A percentile compares a stretch with the other conserved stretches of the same genome.
phyloP scores from a whole-genome alignment of 495 filamentous ascomycete genomes.

The Lasiosphaeris hirsuta region DNA sequence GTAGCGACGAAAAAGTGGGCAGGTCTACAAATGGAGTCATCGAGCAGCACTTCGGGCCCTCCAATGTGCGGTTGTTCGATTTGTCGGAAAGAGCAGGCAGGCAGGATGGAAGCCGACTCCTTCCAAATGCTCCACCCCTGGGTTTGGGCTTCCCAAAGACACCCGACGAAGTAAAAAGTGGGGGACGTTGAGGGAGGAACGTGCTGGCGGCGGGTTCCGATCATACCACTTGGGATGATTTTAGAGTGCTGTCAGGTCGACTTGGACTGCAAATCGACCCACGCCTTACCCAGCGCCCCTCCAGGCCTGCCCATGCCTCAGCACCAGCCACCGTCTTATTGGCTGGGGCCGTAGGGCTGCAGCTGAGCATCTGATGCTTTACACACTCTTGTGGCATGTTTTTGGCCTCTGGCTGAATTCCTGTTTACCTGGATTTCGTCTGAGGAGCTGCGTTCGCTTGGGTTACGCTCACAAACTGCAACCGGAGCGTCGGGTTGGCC shows the following conservation, averaged over 20 bases:
- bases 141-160: background rate
- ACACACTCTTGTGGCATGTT: constrained; percentile 14
- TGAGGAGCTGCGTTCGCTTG: background rate
- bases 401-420: background rate
- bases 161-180: background rate
- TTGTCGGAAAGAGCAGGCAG: background rate
- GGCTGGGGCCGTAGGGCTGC: constrained; percentile 2
- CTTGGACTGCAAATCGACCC: constrained; percentile 13
- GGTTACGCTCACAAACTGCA: background rate
- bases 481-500: constrained; percentile 1
- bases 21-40: too few species aligned
- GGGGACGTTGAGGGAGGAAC: background rate
- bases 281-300: background rate
- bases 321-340: constrained; percentile 1
- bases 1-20: too few species aligned
- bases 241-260: background rate
- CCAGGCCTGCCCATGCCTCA: background rate
- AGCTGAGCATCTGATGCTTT: constrained; percentile 19
- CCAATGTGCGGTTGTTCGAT: too few species aligned
- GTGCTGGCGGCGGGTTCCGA: constrained; percentile 15
- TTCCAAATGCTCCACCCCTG: too few species aligned
- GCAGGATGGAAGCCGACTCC: too few species aligned
- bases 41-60: too few species aligned
- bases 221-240: constrained; percentile 12
- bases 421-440: background rate